Conservation (phyloP, 2,329 filamentous ascomycete genomes). For the Chaetomium sp. region DNA sequence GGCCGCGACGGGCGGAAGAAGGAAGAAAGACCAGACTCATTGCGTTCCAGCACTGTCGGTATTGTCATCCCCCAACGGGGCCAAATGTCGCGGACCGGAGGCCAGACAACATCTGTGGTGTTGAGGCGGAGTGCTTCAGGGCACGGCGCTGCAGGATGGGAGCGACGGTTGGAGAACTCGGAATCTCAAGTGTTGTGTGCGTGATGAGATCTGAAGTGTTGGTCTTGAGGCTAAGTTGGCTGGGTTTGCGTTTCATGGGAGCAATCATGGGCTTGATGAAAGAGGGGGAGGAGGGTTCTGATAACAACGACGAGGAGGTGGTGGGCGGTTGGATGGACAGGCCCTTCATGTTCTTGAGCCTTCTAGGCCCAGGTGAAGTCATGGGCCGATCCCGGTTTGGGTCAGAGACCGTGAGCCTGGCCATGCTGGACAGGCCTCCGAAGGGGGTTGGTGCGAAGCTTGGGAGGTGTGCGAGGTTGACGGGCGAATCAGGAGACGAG, state of each 20-base stretch:
- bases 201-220: constrained; percentile 59
- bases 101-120: constrained; percentile 65
- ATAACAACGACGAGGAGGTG: constrained; percentile 53
- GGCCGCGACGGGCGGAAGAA: constrained; percentile 53
- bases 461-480: constrained; percentile 70
- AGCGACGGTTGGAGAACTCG: constrained; percentile 57
- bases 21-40: constrained; percentile 62
- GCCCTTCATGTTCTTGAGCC: constrained; percentile 81
- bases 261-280: constrained; percentile 82
- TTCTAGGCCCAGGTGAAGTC: constrained; percentile 69
- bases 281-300: constrained; percentile 70
- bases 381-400: constrained; percentile 57
- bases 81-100: constrained; percentile 62
- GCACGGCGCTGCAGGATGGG: constrained; percentile 64
- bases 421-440: constrained; percentile 49
- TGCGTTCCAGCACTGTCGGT: constrained; percentile 61
- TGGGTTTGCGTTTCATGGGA: constrained; percentile 71
- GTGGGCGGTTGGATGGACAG: constrained; percentile 73
- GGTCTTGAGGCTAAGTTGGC: constrained; percentile 76
- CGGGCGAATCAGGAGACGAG: constrained; percentile 87
- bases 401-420: constrained; percentile 51
- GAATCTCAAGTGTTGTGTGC: constrained; percentile 54
- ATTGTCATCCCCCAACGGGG: constrained; percentile 64
- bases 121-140: constrained; percentile 68
- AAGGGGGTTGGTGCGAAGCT: constrained; percentile 67